These are phyloP conservation scores for Candida loeiensis DNA, from an alignment of 805 yeast genomes.

Conservation along the genomic window DNA sequence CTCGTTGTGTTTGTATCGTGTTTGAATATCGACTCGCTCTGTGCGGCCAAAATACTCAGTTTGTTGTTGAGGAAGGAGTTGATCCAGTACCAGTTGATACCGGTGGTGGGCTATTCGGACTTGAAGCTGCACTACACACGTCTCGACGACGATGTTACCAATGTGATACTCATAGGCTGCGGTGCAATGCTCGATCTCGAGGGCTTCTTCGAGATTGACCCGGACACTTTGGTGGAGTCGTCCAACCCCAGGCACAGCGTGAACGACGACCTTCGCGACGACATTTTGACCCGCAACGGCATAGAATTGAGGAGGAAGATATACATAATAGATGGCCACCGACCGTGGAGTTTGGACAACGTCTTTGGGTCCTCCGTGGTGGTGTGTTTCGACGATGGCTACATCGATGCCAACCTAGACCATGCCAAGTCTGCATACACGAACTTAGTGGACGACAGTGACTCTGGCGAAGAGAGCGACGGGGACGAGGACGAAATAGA, in stretches of 20 bases:
- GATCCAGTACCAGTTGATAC: conserved; percentile 83
- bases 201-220: conserved; percentile 61
- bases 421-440: conserved; percentile 63
- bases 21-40: conserved; percentile 84
- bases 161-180: conserved; percentile 81
- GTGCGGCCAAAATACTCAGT: conserved; percentile 78
- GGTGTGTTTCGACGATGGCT: conserved; percentile 85
- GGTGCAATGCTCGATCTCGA: conserved; percentile 91
- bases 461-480: conserved; percentile 32
- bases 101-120: conserved; percentile 89
- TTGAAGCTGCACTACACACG: conserved; percentile 57
- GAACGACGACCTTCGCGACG: conserved; percentile 19
- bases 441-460: conserved; percentile 38
- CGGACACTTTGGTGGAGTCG: conserved; percentile 42
- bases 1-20: conserved; percentile 86
- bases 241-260: conserved; percentile 15
- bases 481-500: conserved; percentile 35
- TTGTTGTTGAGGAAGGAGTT: conserved; percentile 71
- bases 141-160: conserved; percentile 71
- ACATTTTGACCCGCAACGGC: conserved; percentile 13
- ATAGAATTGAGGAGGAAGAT: conserved; percentile 49
- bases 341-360: conserved; percentile 97
- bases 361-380: conserved; percentile 78
- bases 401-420: conserved; percentile 53
- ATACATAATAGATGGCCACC: conserved; percentile 83